Evolutionary conservation across 2,329 filamentous ascomycete species (phyloP).

Genomic region (Simplicillium aogashimaense): DNA sequence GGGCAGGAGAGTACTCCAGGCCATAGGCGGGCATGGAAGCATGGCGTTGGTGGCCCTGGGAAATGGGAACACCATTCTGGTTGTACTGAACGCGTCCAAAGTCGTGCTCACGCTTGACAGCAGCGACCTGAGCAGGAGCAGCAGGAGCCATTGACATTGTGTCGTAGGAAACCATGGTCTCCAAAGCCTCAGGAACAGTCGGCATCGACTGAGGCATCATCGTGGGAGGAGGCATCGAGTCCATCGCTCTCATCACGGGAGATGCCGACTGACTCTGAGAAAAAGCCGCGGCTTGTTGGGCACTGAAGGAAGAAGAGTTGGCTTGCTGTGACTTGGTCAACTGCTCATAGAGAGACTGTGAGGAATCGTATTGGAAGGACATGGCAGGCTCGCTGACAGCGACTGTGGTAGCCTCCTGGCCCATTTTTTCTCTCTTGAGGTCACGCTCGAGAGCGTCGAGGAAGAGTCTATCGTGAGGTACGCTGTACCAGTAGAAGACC

Average conservation of each 20-base stretch:
- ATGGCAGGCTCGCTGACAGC: constrained; percentile 94
- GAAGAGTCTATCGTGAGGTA: constrained; percentile 94
- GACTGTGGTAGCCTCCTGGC: constrained; percentile 92
- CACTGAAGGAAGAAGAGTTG: constrained; percentile 93
- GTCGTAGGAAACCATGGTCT: constrained; percentile 62
- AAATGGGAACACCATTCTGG: constrained; percentile 78
- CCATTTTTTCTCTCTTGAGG: constrained; percentile 98
- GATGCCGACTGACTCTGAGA: constrained; percentile 74
- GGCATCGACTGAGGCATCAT: constrained; percentile 58
- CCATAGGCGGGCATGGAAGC: constrained; percentile 95
- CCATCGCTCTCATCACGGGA: constrained; percentile 80
- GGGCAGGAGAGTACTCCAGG: constrained; percentile 94
- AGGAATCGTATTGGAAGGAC: constrained; percentile 98
- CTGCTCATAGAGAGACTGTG: constrained; percentile 97
- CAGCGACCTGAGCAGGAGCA: constrained; percentile 52
- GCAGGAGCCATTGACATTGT: constrained; percentile 60
- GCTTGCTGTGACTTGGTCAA: constrained; percentile 98
- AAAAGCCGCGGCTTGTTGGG: constrained; percentile 59
- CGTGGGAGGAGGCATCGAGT: constrained; percentile 86
- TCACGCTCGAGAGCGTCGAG: constrained; percentile 95
- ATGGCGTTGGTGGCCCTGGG: constrained; percentile 80
- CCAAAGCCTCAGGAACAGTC: constrained; percentile 54
- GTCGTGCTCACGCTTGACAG: constrained; percentile 84
- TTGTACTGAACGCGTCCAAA: constrained; percentile 79
- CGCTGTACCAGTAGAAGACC: constrained; percentile 99